Percentiles rank a stretch among this genome's conserved stretches.
Conservation (phyloP, 352 stramenopile species). For the Pythium rishiriense region DNA sequence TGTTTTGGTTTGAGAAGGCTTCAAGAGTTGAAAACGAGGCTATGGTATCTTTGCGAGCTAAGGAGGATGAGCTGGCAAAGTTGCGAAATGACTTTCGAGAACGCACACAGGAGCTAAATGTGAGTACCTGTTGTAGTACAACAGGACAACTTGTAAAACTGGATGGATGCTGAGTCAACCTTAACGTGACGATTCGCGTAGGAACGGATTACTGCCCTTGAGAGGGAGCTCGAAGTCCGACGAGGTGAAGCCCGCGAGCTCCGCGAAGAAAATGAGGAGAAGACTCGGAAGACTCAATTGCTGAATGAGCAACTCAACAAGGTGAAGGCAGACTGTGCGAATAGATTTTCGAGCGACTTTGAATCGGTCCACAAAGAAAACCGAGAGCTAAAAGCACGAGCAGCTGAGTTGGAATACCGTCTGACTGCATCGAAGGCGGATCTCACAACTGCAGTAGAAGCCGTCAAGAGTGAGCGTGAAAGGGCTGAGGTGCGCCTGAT, state of each 20-base stretch:
- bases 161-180: too few relatives aligned
- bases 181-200: too few relatives aligned
- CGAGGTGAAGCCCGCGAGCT: slow-evolving; percentile 54
- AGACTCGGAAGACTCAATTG: slow-evolving; percentile 57
- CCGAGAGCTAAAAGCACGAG: slow-evolving; percentile 52
- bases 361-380: slow-evolving; percentile 61
- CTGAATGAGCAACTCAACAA: slow-evolving; percentile 78
- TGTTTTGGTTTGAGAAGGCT: slow-evolving; percentile 3
- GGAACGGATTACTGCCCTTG: slow-evolving; percentile 31
- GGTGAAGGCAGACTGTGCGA: slow-evolving; percentile 65
- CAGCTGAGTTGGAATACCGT: slow-evolving; percentile 55
- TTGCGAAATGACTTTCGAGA: slow-evolving; percentile 53
- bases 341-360: slow-evolving; percentile 49
- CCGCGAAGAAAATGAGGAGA: slow-evolving; percentile 66
- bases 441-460: slow-evolving; percentile 32
- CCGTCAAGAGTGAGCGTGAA: slow-evolving; percentile 45
- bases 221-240: slow-evolving; percentile 65
- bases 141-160: too few relatives aligned
- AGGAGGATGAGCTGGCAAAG: slow-evolving; percentile 55
- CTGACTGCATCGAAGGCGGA: slow-evolving; percentile 48
- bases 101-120: slow-evolving; percentile 51
- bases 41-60: slow-evolving; percentile 41
- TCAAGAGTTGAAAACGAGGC: slow-evolving; percentile 44
- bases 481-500: slow-evolving; percentile 52
- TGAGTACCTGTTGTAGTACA: slow-evolving; percentile 25